Conservation (phyloP, 345 rosid genomes). For the Luvunga scandens region DNA sequence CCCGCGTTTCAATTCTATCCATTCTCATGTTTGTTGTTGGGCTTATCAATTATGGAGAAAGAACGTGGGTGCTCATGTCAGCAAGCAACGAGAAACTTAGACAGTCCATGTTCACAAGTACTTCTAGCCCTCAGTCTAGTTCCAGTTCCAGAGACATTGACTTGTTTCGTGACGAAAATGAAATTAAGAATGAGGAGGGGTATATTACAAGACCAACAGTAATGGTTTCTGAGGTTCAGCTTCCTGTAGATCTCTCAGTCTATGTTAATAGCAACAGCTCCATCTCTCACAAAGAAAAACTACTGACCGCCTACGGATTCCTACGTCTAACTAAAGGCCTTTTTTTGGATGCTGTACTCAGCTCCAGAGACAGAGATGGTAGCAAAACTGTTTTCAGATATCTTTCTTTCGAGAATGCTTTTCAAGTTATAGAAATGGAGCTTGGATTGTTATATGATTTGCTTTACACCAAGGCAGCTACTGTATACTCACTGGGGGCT, state of each 20-base stretch:
- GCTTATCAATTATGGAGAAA: neutral
- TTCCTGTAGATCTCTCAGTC: neutral
- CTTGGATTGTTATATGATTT: constrained; percentile 39
- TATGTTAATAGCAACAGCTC: neutral
- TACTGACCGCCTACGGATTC: constrained; percentile 24
- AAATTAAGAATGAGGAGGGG: neutral
- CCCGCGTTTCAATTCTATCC: neutral
- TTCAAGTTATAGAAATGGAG: constrained; percentile 39
- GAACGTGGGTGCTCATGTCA: neutral
- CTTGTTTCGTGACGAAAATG: neutral
- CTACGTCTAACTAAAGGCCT: constrained; percentile 16
- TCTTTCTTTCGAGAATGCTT: constrained; percentile 7
- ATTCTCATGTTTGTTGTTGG: neutral
- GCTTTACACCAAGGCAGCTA: constrained; percentile 33
- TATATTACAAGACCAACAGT: neutral
- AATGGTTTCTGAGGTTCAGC: neutral
- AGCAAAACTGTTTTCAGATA: neutral
- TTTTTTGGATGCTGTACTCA: constrained; percentile 5
- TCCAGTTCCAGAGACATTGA: neutral
- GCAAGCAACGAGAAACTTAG: neutral
- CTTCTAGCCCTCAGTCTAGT: too few relatives aligned
- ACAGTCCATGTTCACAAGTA: neutral
- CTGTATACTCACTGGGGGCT: constrained; percentile 22
- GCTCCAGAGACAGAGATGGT: neutral
- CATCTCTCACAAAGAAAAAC: constrained; percentile 3